Conservation (phyloP, 768 basidiomycete genomes). For the Russula sp. region DNA sequence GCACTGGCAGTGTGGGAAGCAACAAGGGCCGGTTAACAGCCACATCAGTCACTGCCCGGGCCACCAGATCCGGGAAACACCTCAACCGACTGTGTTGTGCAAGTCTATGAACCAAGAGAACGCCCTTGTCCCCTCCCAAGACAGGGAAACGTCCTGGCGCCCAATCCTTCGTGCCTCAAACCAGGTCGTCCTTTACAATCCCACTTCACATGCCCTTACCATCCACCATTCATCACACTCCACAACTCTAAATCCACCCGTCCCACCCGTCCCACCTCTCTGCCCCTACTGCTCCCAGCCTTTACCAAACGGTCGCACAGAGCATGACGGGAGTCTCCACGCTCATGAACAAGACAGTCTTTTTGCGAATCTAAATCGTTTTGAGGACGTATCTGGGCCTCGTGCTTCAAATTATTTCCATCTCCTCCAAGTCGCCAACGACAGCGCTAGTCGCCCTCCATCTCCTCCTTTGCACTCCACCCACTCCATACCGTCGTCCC, state of each 20-base stretch:
- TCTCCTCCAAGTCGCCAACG: conserved; percentile 68
- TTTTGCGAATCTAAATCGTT: conserved; percentile 17
- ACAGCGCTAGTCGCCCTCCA: conserved; percentile 52
- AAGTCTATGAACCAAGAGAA: conserved; percentile 16
- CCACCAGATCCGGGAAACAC: neutral
- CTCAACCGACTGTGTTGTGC: neutral
- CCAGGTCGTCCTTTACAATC: conserved; percentile 86
- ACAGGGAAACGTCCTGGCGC: conserved; percentile 53
- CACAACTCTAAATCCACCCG: conserved; percentile 7
- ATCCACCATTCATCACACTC: conserved; percentile 41
- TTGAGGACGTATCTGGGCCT: conserved; percentile 36
- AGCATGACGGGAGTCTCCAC: conserved; percentile 34
- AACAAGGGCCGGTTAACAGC: too few relatives aligned
- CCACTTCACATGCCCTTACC: conserved; percentile 77
- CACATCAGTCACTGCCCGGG: neutral
- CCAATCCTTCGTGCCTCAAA: conserved; percentile 81
- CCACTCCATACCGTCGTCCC: conserved; percentile 30
- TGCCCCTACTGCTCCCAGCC: conserved; percentile 78
- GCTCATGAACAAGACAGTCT: conserved; percentile 36
- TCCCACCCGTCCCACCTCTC: conserved; percentile 25
- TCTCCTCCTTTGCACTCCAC: conserved; percentile 41
- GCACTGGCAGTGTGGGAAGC: too few relatives aligned
- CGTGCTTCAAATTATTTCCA: conserved; percentile 80
- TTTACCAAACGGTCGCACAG: conserved; percentile 41
- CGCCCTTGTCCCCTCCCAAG: conserved; percentile 29